Conservation (phyloP, 805 yeast genomes). For the Candida argentea region DNA sequence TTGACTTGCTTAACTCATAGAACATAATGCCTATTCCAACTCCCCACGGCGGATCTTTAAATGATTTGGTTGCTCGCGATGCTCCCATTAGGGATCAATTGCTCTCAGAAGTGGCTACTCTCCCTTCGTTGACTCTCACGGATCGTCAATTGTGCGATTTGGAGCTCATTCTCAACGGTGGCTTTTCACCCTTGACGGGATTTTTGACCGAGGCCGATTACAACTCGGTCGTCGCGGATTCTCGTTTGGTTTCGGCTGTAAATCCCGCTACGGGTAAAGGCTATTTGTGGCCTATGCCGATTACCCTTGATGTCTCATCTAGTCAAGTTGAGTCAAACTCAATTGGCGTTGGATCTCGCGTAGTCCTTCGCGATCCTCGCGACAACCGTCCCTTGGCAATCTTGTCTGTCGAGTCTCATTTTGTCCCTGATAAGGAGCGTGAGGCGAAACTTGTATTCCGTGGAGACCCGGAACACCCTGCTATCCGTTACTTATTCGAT, state of each 20-base stretch:
- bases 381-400: slow-evolving; percentile 75
- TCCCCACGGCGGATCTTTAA: slow-evolving; percentile 89
- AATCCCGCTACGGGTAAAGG: slow-evolving; percentile 38
- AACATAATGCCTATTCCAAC: slow-evolving; percentile 44
- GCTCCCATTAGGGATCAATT: slow-evolving; percentile 46
- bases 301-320: slow-evolving; percentile 68
- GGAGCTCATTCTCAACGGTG: slow-evolving; percentile 87
- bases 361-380: slow-evolving; percentile 72
- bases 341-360: slow-evolving; percentile 46
- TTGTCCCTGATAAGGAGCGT: slow-evolving; percentile 64
- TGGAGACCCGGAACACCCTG: slow-evolving; percentile 97
- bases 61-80: slow-evolving; percentile 82
- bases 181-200: slow-evolving; percentile 77
- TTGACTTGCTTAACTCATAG: not conserved
- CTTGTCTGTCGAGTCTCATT: slow-evolving; percentile 68
- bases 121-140: slow-evolving; percentile 47
- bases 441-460: slow-evolving; percentile 88
- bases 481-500: slow-evolving; percentile 61
- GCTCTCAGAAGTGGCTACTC: slow-evolving; percentile 44
- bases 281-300: slow-evolving; percentile 84
- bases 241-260: slow-evolving; percentile 50
- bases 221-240: slow-evolving; percentile 51
- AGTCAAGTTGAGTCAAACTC: slow-evolving; percentile 27
- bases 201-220: slow-evolving; percentile 61
- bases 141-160: slow-evolving; percentile 90